These are phyloP conservation scores for Aspergillus ibericus DNA, from an alignment of 2,329 filamentous ascomycete species.

Conservation along the genomic window DNA sequence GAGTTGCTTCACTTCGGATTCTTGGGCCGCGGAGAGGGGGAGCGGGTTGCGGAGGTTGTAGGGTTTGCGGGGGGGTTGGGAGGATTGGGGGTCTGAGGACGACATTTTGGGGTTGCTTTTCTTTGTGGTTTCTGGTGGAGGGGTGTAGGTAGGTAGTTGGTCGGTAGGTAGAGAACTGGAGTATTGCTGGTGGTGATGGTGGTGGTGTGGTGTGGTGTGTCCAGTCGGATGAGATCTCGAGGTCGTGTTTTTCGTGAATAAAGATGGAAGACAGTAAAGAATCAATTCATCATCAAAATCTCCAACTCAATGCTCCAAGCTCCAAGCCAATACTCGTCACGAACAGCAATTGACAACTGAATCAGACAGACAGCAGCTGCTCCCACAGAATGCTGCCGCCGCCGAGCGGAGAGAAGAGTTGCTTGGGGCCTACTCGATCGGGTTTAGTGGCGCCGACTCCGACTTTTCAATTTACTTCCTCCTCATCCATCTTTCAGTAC, in stretches of 20 bases:
- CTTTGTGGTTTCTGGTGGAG: background rate
- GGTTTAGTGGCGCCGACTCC: constrained; percentile 1
- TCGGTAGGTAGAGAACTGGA: background rate
- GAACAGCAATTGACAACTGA: no score
- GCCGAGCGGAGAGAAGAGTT: background rate
- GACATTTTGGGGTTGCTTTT: constrained; percentile 12
- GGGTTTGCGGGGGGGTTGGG: constrained; percentile 12
- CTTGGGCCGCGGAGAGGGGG: constrained; percentile 77
- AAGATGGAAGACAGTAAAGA: no score
- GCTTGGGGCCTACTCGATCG: background rate
- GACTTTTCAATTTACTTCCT: constrained; percentile 2
- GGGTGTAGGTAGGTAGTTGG: background rate
- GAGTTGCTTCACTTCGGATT: constrained; percentile 76
- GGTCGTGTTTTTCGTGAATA: no score
- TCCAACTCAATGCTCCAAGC: no score
- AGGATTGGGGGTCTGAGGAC: background rate
- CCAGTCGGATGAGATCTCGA: background rate
- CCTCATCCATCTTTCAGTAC: no score
- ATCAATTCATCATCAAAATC: no score
- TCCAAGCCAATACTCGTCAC: no score
- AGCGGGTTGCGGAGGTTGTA: constrained; percentile 68
- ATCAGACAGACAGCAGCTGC: no score
- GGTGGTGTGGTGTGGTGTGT: background rate
- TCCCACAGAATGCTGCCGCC: background rate
- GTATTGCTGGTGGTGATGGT: no score